A percentile compares a stretch with the other conserved stretches of the same genome.
These are phyloP conservation scores for Colletotrichum trifolii DNA, from an alignment of 2,329 filamentous ascomycete genomes.

Conservation along the genomic window DNA sequence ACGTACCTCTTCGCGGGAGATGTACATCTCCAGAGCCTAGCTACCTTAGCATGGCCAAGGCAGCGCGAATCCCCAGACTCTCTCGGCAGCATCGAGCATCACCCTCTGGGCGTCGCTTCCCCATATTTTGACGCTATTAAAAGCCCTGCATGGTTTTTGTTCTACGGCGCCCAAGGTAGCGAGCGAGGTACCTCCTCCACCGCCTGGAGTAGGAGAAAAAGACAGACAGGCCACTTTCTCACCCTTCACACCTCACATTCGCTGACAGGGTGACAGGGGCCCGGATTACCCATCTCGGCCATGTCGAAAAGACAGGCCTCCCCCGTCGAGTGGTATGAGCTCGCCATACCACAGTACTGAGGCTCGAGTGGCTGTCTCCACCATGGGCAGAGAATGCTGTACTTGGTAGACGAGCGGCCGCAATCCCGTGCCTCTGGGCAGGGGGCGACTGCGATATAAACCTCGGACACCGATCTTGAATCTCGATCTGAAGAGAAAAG, in stretches of 20 bases:
- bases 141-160: conserved; percentile 27
- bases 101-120: conserved; percentile 25
- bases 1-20: background rate
- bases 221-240: conserved; percentile 2
- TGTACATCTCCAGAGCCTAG: background rate
- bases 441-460: conserved; percentile 20
- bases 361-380: background rate
- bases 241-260: conserved; percentile 12
- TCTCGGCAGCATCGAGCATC: conserved; percentile 32
- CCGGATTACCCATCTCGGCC: conserved; percentile 27
- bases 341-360: conserved; percentile 4
- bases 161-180: background rate
- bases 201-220: background rate
- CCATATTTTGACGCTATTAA: conserved; percentile 34
- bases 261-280: conserved; percentile 12
- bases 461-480: conserved; percentile 29
- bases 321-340: conserved; percentile 22
- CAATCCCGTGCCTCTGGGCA: background rate
- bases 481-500: conserved; percentile 24
- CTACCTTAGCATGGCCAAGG: background rate
- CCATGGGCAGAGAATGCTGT: background rate
- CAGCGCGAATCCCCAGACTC: conserved; percentile 21
- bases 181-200: conserved; percentile 3
- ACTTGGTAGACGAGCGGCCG: background rate
- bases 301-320: conserved; percentile 27